Base-by-base conservation (phyloP, 1,284 basidiomycete genomes). In the Sporisorium graminicola region DNA sequence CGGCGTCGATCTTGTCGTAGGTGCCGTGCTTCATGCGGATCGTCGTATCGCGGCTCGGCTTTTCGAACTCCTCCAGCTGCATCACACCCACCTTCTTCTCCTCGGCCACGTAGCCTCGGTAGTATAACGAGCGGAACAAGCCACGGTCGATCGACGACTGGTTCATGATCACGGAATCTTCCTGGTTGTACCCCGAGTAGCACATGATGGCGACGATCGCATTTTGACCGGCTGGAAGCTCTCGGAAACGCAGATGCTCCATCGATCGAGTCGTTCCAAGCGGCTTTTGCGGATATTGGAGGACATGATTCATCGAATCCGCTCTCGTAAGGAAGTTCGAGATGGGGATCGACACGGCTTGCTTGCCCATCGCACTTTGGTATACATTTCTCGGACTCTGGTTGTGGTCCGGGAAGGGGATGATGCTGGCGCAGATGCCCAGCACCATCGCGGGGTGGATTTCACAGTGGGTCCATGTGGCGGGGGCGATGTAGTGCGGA, bases 131-230 rank as follows among this genome's bases (percentile, higher is more conserved):
- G 31, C 96, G 91, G 92, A 99, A 99, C 37, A 99, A 89, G 69
- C 97, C 96, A 64, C 97, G 93, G 85, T 99, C 96, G 82, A 99
- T 94, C 22, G 96, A 97, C 77, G 93, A 94, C 87, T 99, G 96
- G 87, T 99, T 99, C 96, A 99, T 98, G 87, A 99, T 99, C 86
- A 99, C 96, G 77, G 97, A 99, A 90, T 99, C 97, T 91, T 99
- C 97, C 87, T 99, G 97, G 87, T 99, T 99, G 88, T 99, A 99
- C 35, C 96, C 96, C 79, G 95, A 98, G 87, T 99, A 99, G 85
- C 95, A 98, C 57, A 99, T 89, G 85, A 99, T 99, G 5, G 97
- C 96, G 52, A 99, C 95, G 74, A 98, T 95, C n/a, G 51, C 95
- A 95, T 85, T 99, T 99, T 87, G 98, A 95, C 20, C 96, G 97